These are phyloP conservation scores for Comarum palustre DNA, from an alignment of 306 rosid species.

Conservation along the genomic window DNA sequence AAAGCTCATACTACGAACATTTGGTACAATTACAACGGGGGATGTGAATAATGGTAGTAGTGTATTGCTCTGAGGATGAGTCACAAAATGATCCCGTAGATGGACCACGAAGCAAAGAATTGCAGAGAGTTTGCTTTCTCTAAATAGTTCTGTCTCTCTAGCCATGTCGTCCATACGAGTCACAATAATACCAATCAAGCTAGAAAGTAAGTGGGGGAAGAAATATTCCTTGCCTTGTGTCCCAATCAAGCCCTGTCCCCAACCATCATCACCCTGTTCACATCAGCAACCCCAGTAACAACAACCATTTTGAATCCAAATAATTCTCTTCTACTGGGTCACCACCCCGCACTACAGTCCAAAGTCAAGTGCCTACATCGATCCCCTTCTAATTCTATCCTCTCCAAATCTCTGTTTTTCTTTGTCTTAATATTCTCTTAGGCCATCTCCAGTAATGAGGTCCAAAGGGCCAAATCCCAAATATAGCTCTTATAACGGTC, in stretches of 20 bases:
- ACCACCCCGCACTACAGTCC: conserved; percentile 16
- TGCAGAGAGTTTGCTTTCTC: neutral
- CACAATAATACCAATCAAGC: neutral
- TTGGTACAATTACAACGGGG: no score
- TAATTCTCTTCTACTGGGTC: conserved; percentile 16
- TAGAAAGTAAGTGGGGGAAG: neutral
- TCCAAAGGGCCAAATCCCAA: no score
- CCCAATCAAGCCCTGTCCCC: conserved; percentile 40
- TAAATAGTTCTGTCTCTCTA: neutral
- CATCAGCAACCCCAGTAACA: conserved; percentile 40
- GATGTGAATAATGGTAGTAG: neutral
- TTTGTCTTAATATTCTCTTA: conserved; percentile 5
- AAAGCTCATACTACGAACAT: no score
- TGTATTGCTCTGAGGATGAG: neutral
- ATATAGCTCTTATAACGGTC: no score
- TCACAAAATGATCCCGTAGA: conserved; percentile 1
- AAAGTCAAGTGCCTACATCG: conserved; percentile 6
- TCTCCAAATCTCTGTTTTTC: conserved; percentile 34
- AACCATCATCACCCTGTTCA: conserved; percentile 42
- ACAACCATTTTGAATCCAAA: conserved; percentile 9
- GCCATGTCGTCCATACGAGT: neutral
- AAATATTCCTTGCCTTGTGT: conserved; percentile 15
- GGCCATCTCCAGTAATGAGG: no score
- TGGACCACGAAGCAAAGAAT: neutral
- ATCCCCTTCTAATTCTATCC: neutral